phyloP scores from a whole-genome alignment of 371 early-diverging fungal genomes.

The Apophysomyces trapeziformis region DNA sequence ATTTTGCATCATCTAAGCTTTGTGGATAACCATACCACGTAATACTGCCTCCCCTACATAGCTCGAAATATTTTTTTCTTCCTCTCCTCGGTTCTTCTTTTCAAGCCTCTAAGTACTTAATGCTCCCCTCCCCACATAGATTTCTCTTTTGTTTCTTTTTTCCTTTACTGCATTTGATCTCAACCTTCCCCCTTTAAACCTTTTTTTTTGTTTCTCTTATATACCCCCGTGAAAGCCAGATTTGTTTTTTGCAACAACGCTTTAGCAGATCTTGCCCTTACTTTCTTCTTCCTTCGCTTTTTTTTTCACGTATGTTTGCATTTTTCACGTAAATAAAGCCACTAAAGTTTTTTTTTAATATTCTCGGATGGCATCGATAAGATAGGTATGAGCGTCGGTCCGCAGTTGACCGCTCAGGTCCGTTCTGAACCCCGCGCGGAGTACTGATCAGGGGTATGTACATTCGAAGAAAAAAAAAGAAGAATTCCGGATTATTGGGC shows the following conservation, averaged over 20 bases:
- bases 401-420: conserved; percentile 4
- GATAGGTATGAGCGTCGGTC: neutral
- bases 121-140: conserved; percentile 8
- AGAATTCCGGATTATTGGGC: too few relatives aligned
- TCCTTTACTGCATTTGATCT: conserved; percentile 10
- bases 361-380: neutral
- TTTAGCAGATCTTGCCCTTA: conserved; percentile 3
- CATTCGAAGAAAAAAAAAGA: too few relatives aligned
- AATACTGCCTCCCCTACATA: conserved; percentile 8
- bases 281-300: neutral
- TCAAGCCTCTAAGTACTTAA: conserved; percentile 11
- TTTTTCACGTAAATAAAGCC: conserved; percentile 9
- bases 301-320: conserved; percentile 1
- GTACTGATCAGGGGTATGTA: neutral
- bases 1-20: conserved; percentile 10
- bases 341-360: neutral
- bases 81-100: neutral
- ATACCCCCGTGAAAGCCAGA: conserved; percentile 4
- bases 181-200: neutral
- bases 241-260: neutral
- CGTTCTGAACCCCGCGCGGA: conserved; percentile 11
- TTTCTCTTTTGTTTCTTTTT: neutral
- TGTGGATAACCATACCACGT: neutral
- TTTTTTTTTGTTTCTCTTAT: neutral
- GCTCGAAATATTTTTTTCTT: neutral